Evolutionary conservation across 495 filamentous ascomycete genomes (phyloP), one percentile per base, ranked within the genome.

Genomic region (Chaetomium fimeti): DNA sequence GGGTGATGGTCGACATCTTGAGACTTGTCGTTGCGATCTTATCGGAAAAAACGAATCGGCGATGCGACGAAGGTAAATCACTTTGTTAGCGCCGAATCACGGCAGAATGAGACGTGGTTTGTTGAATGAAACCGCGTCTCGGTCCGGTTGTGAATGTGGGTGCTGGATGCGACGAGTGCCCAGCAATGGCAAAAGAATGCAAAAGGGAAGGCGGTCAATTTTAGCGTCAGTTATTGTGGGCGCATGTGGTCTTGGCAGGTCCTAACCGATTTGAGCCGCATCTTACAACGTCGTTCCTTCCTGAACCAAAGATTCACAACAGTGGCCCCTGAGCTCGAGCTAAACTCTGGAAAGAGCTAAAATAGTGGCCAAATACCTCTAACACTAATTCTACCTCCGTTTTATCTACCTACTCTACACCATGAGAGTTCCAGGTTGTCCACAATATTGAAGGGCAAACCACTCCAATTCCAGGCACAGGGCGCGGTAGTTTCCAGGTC

Each of bases 1-100:
- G 73, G 20, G 89, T 87, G 63, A 91, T 87, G 43, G 90, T 91
- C 59, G 91, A 90, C 91, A 94, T 94, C 32, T 57, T 81, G 62
- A 25, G 11, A 20, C 13, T 36, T 51, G 28, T 38, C 36, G 20
- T 53, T 20, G 5, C 2, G 22, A 1, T 25, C 5, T 12, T 36
- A 1, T 36, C 5, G 32, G 32, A 36, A 36, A 9, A 36, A 36
- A 36, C 32, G 12, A 36, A 36, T 9, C 12, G 8, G 28, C 55
- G 7, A 2, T 59, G 40, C 13, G 16, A 24, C 2, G 11, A 22
- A n/a, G 7, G 32, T 2, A 20, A 18, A 20, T 47, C 43, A n/a
- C 43, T 47, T 25, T 40, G 11, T 11, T 42, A 38, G 3, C 5
- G 32, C 16, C 18, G 6, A n/a, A 20, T 49, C 1, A 24, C 18